A percentile compares a stretch with the other conserved stretches of the same genome.
Evolutionary conservation across 441 rosid species (phyloP).

Genomic region (Cnidoscolus chayamansa): DNA sequence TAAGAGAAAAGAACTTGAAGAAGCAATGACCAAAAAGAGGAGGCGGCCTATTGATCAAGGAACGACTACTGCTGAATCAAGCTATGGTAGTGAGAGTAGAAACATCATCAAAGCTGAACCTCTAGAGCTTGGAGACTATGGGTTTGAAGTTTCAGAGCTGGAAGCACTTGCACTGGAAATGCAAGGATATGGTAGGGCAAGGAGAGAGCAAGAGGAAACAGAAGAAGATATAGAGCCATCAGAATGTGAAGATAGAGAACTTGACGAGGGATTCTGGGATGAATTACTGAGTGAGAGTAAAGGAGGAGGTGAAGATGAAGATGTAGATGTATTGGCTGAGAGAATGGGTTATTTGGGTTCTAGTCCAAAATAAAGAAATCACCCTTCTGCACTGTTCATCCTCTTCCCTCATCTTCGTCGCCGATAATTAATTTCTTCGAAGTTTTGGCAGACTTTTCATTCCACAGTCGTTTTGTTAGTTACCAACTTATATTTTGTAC

Average conservation of each 20-base stretch:
- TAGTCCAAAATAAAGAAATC: slow-evolving; percentile 25
- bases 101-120: slow-evolving; percentile 46
- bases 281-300: slow-evolving; percentile 56
- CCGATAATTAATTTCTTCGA: not conserved
- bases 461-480: slow-evolving; percentile 1
- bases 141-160: slow-evolving; percentile 55
- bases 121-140: slow-evolving; percentile 36
- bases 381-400: not conserved
- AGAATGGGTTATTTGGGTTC: slow-evolving; percentile 51
- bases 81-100: slow-evolving; percentile 11
- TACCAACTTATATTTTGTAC: not conserved
- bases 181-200: slow-evolving; percentile 59
- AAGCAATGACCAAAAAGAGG: slow-evolving; percentile 52
- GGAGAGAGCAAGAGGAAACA: slow-evolving; percentile 31
- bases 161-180: slow-evolving; percentile 82
- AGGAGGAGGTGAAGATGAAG: slow-evolving; percentile 39
- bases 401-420: not conserved
- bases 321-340: slow-evolving; percentile 46
- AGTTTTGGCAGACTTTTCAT: not conserved
- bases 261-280: slow-evolving; percentile 86
- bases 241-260: slow-evolving; percentile 42
- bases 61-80: slow-evolving; percentile 20
- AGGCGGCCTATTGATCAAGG: slow-evolving; percentile 42
- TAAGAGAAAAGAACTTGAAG: slow-evolving; percentile 53
- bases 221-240: slow-evolving; percentile 22